Evolutionary conservation across 1,284 basidiomycete species (phyloP).

Genomic region (Cryptococcus neoformans): DNA sequence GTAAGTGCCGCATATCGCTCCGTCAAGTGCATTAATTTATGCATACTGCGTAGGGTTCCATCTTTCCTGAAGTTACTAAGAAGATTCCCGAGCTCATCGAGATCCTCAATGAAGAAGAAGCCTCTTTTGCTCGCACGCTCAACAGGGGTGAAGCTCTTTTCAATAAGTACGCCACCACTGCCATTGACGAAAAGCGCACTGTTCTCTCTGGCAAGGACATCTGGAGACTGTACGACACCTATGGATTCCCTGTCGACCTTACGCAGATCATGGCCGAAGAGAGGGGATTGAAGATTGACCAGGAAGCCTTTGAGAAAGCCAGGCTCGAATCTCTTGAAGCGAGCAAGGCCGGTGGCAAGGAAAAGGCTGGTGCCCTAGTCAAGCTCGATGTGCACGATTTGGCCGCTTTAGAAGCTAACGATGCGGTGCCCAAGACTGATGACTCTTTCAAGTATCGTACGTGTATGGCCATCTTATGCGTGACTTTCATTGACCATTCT

Average conservation of each 20-base stretch:
- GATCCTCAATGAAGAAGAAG: slow-evolving; percentile 96
- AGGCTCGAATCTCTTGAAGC: slow-evolving; percentile 86
- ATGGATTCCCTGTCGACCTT: slow-evolving; percentile 95
- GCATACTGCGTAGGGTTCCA: slow-evolving; percentile 56
- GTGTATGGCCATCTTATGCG: slow-evolving; percentile 27
- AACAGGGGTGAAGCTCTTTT: slow-evolving; percentile 97
- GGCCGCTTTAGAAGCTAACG: slow-evolving; percentile 77
- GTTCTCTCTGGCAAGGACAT: slow-evolving; percentile 87
- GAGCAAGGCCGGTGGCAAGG: slow-evolving; percentile 70
- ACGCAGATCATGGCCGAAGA: slow-evolving; percentile 98
- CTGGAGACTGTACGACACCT: slow-evolving; percentile 98
- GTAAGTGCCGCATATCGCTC: slow-evolving; percentile 51
- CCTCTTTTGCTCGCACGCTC: slow-evolving; percentile 92
- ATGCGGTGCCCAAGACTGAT: slow-evolving; percentile 84
- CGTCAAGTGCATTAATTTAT: not conserved
- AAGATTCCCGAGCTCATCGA: slow-evolving; percentile 85
- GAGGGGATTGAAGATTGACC: slow-evolving; percentile 77
- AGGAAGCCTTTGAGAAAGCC: slow-evolving; percentile 85
- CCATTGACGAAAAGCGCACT: slow-evolving; percentile 62
- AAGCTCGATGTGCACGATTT: slow-evolving; percentile 97
- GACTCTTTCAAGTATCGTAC: slow-evolving; percentile 87
- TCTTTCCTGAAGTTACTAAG: slow-evolving; percentile 92
- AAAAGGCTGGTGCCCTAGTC: slow-evolving; percentile 61
- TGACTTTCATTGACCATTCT: not conserved
- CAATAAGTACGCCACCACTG: slow-evolving; percentile 77